Evolutionary conservation across 2,329 filamentous ascomycete genomes (phyloP).

Genomic region (Clarireedia homoeocarpa): DNA sequence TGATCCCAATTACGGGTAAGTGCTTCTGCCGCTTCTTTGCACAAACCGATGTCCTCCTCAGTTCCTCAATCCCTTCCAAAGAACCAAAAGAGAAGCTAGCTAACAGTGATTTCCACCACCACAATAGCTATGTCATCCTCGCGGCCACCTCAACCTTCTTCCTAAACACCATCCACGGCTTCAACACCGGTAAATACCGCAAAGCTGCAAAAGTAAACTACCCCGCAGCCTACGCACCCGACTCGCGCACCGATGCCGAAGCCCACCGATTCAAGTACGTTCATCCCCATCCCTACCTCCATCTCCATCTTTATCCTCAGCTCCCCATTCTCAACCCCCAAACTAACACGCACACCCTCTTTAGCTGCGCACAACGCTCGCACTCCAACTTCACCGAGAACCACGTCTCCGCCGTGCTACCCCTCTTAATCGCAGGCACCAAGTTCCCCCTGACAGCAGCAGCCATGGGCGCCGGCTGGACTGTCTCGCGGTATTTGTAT

Average conservation of each 20-base stretch:
- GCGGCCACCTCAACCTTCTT: constrained; percentile 50
- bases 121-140: constrained; percentile 50
- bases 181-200: constrained; percentile 42
- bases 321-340: neutral
- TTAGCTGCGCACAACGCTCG: constrained; percentile 49
- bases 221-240: constrained; percentile 44
- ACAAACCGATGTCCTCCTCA: neutral
- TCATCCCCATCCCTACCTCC: neutral
- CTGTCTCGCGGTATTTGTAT: constrained; percentile 45
- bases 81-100: constrained; percentile 32
- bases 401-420: constrained; percentile 43
- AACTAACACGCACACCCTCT: neutral
- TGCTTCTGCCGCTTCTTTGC: neutral
- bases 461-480: constrained; percentile 44
- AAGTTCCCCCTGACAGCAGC: constrained; percentile 44
- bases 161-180: constrained; percentile 45
- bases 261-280: constrained; percentile 45
- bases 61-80: neutral
- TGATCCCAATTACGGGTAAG: constrained; percentile 27
- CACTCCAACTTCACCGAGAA: constrained; percentile 60
- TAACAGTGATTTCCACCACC: constrained; percentile 29
- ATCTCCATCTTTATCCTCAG: too few relatives aligned
- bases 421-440: constrained; percentile 49
- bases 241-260: constrained; percentile 24
- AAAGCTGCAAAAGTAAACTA: constrained; percentile 47